A percentile compares a stretch with the other conserved stretches of the same genome.
These are phyloP conservation scores for Boletus rubroflammeus DNA, from an alignment of 768 basidiomycete species.

Conservation along the genomic window DNA sequence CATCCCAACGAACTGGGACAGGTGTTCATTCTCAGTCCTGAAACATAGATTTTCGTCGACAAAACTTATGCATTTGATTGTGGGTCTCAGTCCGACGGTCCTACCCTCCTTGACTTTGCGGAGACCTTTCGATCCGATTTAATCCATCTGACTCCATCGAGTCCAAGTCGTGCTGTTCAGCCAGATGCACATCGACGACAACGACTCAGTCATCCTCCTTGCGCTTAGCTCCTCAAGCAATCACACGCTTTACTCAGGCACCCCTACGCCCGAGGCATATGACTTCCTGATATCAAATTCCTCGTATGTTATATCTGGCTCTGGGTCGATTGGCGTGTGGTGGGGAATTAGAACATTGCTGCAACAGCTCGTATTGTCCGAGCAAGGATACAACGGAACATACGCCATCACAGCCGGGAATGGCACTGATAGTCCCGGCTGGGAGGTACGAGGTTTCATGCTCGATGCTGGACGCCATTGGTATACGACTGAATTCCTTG, in stretches of 20 bases:
- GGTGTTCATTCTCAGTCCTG: slow-evolving; percentile 30
- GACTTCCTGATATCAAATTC: slow-evolving; percentile 31
- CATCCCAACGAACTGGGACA: slow-evolving; percentile 12
- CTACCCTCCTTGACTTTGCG: slow-evolving; percentile 36
- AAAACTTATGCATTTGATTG: slow-evolving; percentile 15
- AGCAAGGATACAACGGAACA: background rate
- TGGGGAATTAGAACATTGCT: slow-evolving; percentile 44
- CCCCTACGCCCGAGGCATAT: slow-evolving; percentile 38
- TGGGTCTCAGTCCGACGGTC: slow-evolving; percentile 17
- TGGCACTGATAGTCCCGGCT: slow-evolving; percentile 39
- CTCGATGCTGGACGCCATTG: slow-evolving; percentile 45
- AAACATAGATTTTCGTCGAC: slow-evolving; percentile 38
- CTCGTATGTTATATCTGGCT: slow-evolving; percentile 33
- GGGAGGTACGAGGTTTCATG: slow-evolving; percentile 46
- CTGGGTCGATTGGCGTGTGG: slow-evolving; percentile 37
- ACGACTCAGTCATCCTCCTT: slow-evolving; percentile 29
- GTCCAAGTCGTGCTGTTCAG: slow-evolving; percentile 20
- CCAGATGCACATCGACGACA: background rate
- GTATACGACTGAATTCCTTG: slow-evolving; percentile 38
- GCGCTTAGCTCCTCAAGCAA: slow-evolving; percentile 25
- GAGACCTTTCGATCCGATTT: slow-evolving; percentile 37
- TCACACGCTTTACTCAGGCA: slow-evolving; percentile 37
- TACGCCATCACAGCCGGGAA: slow-evolving; percentile 32
- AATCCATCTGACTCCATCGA: slow-evolving; percentile 21
- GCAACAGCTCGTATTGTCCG: slow-evolving; percentile 36